Conservation (phyloP, 345 rosid genomes). For the Streptanthus diversifolius region DNA sequence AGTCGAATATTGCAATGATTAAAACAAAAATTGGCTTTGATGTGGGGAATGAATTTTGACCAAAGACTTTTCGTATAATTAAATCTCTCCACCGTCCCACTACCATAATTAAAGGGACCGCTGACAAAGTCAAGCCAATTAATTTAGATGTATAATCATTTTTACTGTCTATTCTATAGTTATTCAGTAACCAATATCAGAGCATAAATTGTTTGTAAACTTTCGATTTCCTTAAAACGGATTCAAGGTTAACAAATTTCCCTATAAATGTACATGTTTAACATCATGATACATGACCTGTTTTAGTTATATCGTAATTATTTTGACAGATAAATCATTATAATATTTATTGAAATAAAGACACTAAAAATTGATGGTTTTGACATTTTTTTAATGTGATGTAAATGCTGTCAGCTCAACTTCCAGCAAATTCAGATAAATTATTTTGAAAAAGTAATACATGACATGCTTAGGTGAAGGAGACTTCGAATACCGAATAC, state of each 20-base stretch:
- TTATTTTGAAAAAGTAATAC: neutral
- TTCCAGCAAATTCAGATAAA: neutral
- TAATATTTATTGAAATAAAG: neutral
- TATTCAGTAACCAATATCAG: neutral
- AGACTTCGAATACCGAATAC: too few relatives aligned
- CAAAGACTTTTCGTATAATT: conserved; percentile 26
- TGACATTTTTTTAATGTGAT: neutral
- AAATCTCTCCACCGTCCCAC: conserved; percentile 29
- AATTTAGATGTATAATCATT: neutral
- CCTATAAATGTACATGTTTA: neutral
- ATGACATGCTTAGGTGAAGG: too few relatives aligned
- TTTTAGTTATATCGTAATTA: too few relatives aligned
- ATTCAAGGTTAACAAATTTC: neutral
- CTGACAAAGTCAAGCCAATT: conserved; percentile 23
- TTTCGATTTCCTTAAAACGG: neutral
- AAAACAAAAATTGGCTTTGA: conserved; percentile 25
- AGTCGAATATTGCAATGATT: conserved; percentile 33
- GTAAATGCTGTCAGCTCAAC: neutral
- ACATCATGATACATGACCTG: too few relatives aligned
- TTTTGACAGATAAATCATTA: neutral
- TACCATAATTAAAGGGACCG: conserved; percentile 24
- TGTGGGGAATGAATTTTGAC: conserved; percentile 31
- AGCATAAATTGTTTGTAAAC: neutral
- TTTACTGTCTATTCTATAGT: neutral
- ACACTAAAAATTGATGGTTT: neutral